These are phyloP conservation scores for Moringa oleifera DNA, from an alignment of 345 rosid genomes.

Conservation along the genomic window DNA sequence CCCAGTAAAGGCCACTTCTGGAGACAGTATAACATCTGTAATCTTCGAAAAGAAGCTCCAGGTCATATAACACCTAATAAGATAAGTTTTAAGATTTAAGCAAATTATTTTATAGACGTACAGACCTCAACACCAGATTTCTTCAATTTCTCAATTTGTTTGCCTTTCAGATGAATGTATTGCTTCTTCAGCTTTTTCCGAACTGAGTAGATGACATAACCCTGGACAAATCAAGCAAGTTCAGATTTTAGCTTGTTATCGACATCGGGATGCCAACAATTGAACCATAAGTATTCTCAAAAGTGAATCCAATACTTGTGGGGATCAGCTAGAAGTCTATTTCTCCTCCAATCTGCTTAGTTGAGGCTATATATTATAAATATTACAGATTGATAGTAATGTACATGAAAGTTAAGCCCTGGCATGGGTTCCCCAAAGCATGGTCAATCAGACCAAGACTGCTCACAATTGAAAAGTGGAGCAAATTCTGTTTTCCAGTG, in stretches of 20 bases:
- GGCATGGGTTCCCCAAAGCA: background rate
- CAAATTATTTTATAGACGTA: constrained; percentile 1
- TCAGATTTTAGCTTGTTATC: constrained; percentile 1
- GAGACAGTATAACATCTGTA: constrained; percentile 73
- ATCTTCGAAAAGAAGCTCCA: constrained; percentile 43
- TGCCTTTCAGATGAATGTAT: constrained; percentile 83
- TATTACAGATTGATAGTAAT: too few relatives aligned
- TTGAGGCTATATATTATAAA: too few relatives aligned
- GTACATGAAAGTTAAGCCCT: background rate
- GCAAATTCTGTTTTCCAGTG: too few relatives aligned
- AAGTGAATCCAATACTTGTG: background rate
- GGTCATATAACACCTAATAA: constrained; percentile 12
- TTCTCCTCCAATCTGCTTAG: background rate
- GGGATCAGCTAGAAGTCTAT: background rate
- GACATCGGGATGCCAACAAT: too few relatives aligned
- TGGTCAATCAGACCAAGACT: background rate
- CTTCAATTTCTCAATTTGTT: constrained; percentile 87
- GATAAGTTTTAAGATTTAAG: background rate
- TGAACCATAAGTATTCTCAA: too few relatives aligned
- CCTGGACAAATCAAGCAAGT: constrained; percentile 47
- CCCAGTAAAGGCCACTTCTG: constrained; percentile 94
- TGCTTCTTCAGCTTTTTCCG: constrained; percentile 91
- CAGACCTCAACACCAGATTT: constrained; percentile 82
- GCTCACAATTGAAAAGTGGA: too few relatives aligned
- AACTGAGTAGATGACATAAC: constrained; percentile 76